Evolutionary conservation across 2,329 filamentous ascomycete genomes (phyloP).

Genomic region (Cadophora luteo-olivacea): DNA sequence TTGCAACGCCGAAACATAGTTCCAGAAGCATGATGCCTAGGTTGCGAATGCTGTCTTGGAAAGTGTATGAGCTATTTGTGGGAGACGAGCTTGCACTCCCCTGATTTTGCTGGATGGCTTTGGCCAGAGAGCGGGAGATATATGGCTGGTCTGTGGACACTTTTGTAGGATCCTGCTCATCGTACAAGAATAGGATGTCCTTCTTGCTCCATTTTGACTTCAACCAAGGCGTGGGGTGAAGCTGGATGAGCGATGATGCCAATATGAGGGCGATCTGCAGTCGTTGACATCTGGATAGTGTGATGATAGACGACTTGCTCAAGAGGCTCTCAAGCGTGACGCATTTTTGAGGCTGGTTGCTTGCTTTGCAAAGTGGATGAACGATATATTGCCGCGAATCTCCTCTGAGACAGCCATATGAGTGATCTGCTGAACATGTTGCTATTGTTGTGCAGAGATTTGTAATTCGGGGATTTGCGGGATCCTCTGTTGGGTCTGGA

Average conservation of each 20-base stretch:
- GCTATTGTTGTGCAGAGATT: conserved; percentile 30
- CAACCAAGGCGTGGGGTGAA: conserved; percentile 30
- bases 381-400: conserved; percentile 24
- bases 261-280: conserved; percentile 29
- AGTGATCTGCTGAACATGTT: conserved; percentile 22
- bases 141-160: conserved; percentile 29
- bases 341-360: conserved; percentile 24
- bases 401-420: conserved; percentile 26
- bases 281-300: conserved; percentile 24
- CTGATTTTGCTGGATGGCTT: not conserved
- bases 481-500: not conserved
- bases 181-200: conserved; percentile 30
- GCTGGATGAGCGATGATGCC: conserved; percentile 29
- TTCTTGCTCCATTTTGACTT: conserved; percentile 29
- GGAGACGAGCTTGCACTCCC: not conserved
- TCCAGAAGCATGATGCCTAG: conserved; percentile 31
- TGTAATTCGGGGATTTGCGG: conserved; percentile 19
- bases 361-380: conserved; percentile 21
- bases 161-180: conserved; percentile 18
- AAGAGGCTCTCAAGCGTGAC: conserved; percentile 26
- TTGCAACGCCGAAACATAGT: conserved; percentile 26
- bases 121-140: conserved; percentile 26
- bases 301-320: conserved; percentile 12
- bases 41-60: conserved; percentile 27
- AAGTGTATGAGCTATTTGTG: conserved; percentile 5